Base-by-base conservation (phyloP, 169 alveolate species). In the Toxoplasma gondii region DNA sequence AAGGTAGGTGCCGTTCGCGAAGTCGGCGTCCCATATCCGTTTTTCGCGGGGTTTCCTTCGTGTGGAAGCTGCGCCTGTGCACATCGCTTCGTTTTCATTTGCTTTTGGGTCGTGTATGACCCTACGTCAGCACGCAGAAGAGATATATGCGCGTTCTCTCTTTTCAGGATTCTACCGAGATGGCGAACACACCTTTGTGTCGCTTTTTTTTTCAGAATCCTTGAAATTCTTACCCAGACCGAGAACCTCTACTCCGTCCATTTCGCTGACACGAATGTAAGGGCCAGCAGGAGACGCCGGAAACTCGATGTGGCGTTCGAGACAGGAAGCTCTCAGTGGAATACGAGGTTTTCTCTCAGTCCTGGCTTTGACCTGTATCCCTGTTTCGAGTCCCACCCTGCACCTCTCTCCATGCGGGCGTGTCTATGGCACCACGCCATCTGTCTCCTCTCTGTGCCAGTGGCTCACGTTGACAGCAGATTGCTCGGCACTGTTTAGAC, bases 191-290 rank as follows among this genome's bases (percentile, higher is more conserved):
- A 64, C 5, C 74, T 31, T 64, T 64, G 74, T 16, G 34, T 64
- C 19, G 9, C 74, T 9, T 88, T 31, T 88, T 10, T 44, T 24
- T 70, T 7, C 74, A 90, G 93, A 31, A 90, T 90, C 34, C 70
- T 90, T n/a, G 93, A 90, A 67, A 67, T 70, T 69, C 88, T 90
- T 74, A 90, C 93, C 43, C 38, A 78, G 24, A 58, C 86, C 7
- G 93, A 78, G 36, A 90, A 90, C 54, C 45, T 90, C 88, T 90
- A 90, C 74, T 43, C 88, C 45, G 93, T 90, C 38, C 67, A 82
- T 4, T 90, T 90, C 49, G 45, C 93, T 27, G 93, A 67, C 38
- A 34, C 64, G 82, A 70, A 90, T n/a, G 93, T 90, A 41, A 90
- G 93, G 9, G 27, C 54, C 53, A 31, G 24, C 12, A 49, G 58